Base-by-base conservation (phyloP, 1,139 yeast species). In the Nakaseomyces kungkrabaensis region DNA sequence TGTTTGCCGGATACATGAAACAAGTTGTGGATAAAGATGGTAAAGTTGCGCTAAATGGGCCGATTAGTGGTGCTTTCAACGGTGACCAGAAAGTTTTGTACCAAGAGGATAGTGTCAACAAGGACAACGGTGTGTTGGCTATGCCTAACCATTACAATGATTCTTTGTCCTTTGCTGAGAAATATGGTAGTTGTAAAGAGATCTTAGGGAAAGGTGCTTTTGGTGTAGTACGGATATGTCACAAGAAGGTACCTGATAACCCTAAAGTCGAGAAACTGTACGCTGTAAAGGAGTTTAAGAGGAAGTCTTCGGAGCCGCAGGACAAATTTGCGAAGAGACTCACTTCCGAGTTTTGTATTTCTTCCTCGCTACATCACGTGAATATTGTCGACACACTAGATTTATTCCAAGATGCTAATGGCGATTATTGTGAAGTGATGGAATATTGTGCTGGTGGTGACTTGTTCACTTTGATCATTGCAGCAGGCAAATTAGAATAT, bases 371-470 rank as follows among this genome's bases (percentile, higher is more conserved):
- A 55, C 84, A 84, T 59, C 90, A 85, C 65, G 74, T 76, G 43
- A 85, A 88, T 65, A 89, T 92, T 61, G 88, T 90, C 52, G 84
- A 82, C 58, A 88, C 96, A 0, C 75, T 86, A 54, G 98, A 92
- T 66, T 71, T 92, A 50, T 75, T 90, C 68, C 86, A 85, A 66
- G 97, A 90, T 68, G 87, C 90, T 25, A 85, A 86, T 59, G 96
- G 96, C 37, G 96, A 86, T 59, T 92, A 85, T 67, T 89, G 95
- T 66, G 96, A 89, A 69, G 97, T 92, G 46, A 88, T 92, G 96
- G 97, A 92, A 70, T 92, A 80, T 62, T 92, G 97, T 66, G 78
- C 90, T 1, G 97, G 97, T 37, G 98, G 98, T 50, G 97, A 92
- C 66, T 72, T 92, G 53, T 92, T 86, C 67, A 83, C 96, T 1